Conservation (phyloP, 1,139 yeast genomes). For the Saccharomycopsis phalli region DNA sequence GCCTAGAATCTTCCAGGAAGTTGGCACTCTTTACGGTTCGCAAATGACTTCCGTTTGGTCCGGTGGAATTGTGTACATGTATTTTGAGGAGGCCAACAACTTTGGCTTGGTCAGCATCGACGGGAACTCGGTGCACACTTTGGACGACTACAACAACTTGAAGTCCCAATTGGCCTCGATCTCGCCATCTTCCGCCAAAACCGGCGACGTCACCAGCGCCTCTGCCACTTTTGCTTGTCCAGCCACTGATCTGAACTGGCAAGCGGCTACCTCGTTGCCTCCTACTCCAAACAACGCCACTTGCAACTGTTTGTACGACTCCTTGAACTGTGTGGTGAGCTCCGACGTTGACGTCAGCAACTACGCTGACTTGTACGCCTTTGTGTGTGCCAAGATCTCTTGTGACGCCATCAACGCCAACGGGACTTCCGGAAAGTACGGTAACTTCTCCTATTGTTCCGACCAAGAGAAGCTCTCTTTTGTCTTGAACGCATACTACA, state of each 20-base stretch:
- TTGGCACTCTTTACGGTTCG: conserved; percentile 48
- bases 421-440: conserved; percentile 45
- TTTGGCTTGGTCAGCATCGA: conserved; percentile 67
- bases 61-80: conserved; percentile 88
- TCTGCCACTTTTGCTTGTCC: conserved; percentile 34
- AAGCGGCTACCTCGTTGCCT: conserved; percentile 40
- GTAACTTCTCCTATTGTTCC: conserved; percentile 49
- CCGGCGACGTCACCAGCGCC: conserved; percentile 31
- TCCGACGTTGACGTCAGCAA: conserved; percentile 30
- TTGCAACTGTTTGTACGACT: conserved; percentile 48
- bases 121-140: conserved; percentile 37
- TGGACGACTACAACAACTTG: conserved; percentile 37
- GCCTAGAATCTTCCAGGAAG: conserved; percentile 36
- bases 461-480: conserved; percentile 43
- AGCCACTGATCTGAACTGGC: conserved; percentile 30
- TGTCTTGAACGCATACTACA: conserved; percentile 42
- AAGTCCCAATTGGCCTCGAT: conserved; percentile 31
- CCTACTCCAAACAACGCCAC: conserved; percentile 43
- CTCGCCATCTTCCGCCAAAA: conserved; percentile 33
- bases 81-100: conserved; percentile 70
- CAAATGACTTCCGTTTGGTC: conserved; percentile 80
- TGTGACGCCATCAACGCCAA: conserved; percentile 44
- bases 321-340: conserved; percentile 41
- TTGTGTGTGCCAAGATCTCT: conserved; percentile 41
- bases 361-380: conserved; percentile 32